A percentile compares a stretch with the other conserved stretches of the same genome.
These are phyloP conservation scores for Acer negundo DNA, from an alignment of 345 rosid species.

Conservation along the genomic window DNA sequence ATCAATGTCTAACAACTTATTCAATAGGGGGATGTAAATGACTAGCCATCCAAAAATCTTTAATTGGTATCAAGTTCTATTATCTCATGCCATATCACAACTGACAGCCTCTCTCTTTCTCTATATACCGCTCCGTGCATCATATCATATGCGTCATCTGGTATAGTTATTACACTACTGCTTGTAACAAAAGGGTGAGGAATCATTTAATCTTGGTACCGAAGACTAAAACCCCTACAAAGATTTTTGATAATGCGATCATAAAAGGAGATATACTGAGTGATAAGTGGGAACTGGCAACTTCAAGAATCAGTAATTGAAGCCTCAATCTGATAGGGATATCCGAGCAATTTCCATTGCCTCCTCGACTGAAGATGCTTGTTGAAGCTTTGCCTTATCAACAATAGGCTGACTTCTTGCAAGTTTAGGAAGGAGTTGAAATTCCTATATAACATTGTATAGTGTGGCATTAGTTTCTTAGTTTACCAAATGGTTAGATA, in stretches of 20 bases:
- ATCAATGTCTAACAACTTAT: neutral
- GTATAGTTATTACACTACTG: constrained; percentile 10
- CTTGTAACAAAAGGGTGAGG: neutral
- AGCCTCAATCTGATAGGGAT: constrained; percentile 37
- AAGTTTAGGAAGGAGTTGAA: constrained; percentile 78
- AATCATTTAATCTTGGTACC: neutral
- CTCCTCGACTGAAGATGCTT: constrained; percentile 87
- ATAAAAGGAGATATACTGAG: neutral
- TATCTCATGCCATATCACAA: neutral
- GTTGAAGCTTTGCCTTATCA: constrained; percentile 70
- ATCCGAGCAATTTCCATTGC: constrained; percentile 67
- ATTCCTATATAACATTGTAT: constrained; percentile 48
- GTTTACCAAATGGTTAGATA: neutral
- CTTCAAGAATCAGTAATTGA: constrained; percentile 13
- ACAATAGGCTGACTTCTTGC: constrained; percentile 81
- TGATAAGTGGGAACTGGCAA: neutral
- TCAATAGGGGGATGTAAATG: neutral
- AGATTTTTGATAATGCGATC: constrained; percentile 13
- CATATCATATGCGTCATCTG: neutral
- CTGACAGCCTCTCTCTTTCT: neutral
- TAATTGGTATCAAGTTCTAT: neutral
- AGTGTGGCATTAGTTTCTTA: neutral
- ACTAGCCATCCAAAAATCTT: neutral
- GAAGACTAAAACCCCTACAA: neutral
- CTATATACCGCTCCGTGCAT: neutral